Evolutionary conservation across 441 rosid species (phyloP), one percentile per base, ranked within the genome.

Genomic region (Erodium trifolium): DNA sequence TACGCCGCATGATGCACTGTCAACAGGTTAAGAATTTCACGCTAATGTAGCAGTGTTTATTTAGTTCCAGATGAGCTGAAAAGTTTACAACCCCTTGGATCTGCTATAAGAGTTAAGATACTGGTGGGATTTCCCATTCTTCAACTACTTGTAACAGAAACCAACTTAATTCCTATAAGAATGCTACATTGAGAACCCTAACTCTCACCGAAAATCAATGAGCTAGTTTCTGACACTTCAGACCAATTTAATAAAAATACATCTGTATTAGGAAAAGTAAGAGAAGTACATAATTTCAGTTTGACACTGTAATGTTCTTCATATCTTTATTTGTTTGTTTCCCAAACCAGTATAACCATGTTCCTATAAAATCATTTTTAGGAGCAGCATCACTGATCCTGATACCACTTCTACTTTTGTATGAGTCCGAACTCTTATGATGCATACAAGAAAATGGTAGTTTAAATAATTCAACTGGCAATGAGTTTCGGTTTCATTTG

Each of bases 401-500:
- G 27, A 37, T 37, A 8, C 41, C 9, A 37, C 29, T 53, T 18
- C 62, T 14, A 16, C 27, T 14, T 18, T 55, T 31, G 3, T 31
- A 31, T 3, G 34, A 31, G 34, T 31, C 4, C 34, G 3, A 31
- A 31, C 34, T 31, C 62, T 18, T 55, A 55, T 55, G 63, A 57
- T 57, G 63, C 31, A 57, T 18, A 57, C 17, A 57, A 57, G 27
- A 19, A 19, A 57, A 57, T 18, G 31, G 0, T 4, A 57, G 23
- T 55, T 14, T 2, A 16, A 31, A 31, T 57, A 57, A 18, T 4
- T 17, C 63, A 57, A 57, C 63, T 18, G 53, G 53, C 63, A 57
- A 57, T 57, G 7, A 57, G 63, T 57, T 57, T 57, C 29, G 16
- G 63, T 57, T 57, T 57, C 63, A 57, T 17, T 6, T 37, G 27